Percentiles rank a stretch among this genome's conserved stretches.
Evolutionary conservation across 192 early-diverging fungal genomes (phyloP).

Genomic region (Linnemannia zychae): DNA sequence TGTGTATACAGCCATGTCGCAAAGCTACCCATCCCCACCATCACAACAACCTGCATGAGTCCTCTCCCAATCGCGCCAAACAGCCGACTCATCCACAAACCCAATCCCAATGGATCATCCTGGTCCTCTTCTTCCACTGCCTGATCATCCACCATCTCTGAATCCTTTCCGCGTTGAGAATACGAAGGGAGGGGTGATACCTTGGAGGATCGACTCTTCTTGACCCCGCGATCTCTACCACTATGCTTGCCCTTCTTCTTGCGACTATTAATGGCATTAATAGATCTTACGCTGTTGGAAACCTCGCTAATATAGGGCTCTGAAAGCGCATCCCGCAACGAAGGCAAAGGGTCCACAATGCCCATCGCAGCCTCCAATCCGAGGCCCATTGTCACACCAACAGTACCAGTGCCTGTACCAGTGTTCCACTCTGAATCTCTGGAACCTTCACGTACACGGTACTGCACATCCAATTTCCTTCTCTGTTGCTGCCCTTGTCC

Average conservation of each 20-base stretch:
- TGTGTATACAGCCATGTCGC: slow-evolving; percentile 34
- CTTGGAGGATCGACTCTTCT: not conserved
- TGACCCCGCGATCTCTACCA: not conserved
- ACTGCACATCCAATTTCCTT: not conserved
- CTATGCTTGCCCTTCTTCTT: not conserved
- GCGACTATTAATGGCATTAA: not conserved
- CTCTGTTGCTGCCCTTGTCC: not conserved
- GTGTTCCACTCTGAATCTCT: not conserved
- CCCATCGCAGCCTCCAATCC: not conserved
- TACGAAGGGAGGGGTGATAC: not conserved
- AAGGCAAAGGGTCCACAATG: not conserved
- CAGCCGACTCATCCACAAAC: slow-evolving; percentile 28
- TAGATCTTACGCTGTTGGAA: not conserved
- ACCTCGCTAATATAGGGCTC: not conserved
- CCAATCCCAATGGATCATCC: slow-evolving; percentile 35
- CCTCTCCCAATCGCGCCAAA: slow-evolving; percentile 23
- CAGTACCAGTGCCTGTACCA: not conserved
- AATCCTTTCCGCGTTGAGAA: not conserved
- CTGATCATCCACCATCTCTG: not conserved
- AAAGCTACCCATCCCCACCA: slow-evolving; percentile 44
- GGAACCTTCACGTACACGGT: not conserved
- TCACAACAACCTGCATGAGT: slow-evolving; percentile 20
- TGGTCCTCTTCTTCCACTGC: not conserved
- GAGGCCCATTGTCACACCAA: not conserved
- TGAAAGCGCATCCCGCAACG: slow-evolving; percentile 5